Base-by-base conservation (phyloP, 2,329 filamentous ascomycete genomes). In the Dactylellina cionopaga region DNA sequence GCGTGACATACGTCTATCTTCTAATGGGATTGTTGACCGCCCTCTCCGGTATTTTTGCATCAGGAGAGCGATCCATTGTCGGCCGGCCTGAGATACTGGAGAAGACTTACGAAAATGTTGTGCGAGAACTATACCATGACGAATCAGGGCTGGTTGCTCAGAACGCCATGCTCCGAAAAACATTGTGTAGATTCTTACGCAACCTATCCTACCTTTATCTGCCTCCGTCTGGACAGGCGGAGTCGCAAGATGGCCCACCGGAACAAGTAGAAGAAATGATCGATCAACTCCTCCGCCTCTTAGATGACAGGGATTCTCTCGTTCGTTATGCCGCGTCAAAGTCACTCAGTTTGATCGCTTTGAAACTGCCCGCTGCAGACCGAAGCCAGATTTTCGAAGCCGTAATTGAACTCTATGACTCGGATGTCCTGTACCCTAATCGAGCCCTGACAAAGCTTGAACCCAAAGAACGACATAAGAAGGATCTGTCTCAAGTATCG, bases 251-350 rank as follows among this genome's bases (percentile, higher is more conserved):
- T 39, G 63, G 54, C 5, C 69, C 69, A 5, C 69, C 69, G 3
- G 63, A 66, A 24, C 59, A 72, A 22, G 80, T 96, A 13, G 94
- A 98, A 81, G 89, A 89, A 27, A 87, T 90, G 3, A 92, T 99
- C 76, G 90, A 92, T 59, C 88, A 91, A 77, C 84, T 97, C 2
- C 84, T 99, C 1, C 89, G 92, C 70, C 85, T 86, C 10, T 83
- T 98, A 0, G 88, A 88, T 1, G 95, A 99, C 79, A 91, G 91
- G 71, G 93, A 98, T 77, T 97, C 93, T 0, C 92, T 92, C 0
- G 93, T 99, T 10, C 86, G 95, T 35, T 87, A 96, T 76, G 90
- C 94, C 29, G 92, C 94, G 17, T 96, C 92, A 80, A 99, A 99
- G 81, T 91, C 92, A 2, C 85, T 98, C 44, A 96, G 92, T 80